Evolutionary conservation across 1,284 basidiomycete species (phyloP), one percentile per base, ranked within the genome.

Genomic region (Sparassis latifolia): DNA sequence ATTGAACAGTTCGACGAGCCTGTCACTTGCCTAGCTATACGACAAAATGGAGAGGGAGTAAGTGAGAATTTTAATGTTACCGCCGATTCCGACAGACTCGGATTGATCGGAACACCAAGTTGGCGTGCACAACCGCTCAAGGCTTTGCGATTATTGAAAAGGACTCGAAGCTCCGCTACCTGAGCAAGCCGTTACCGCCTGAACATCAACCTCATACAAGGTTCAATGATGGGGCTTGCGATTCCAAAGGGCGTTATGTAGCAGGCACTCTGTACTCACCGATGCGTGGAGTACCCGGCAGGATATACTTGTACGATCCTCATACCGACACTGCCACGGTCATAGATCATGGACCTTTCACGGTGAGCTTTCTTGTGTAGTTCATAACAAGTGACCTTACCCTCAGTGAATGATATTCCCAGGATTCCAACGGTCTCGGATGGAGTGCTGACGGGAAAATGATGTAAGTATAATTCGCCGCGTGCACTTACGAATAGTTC

Each of bases 201-300:
- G 61, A 70, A 28, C 66, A 77, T 41, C 57, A 58, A 28, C 61
- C 68, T 7, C 66, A 75, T 55, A 78, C 74, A 28, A 75, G 84
- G 43, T 85, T 86, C 68, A 86, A 86, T 62, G 83, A 86, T 59
- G 84, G 84, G 38, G 82, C 74, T 3, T 86, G 83, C 60, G 83
- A 86, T 58, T 73, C 68, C 54, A 66, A 72, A 56, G 84, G 84
- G 4, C 74, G 82, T 41, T 86, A 81, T 62, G 77, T 85, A 58
- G 79, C 80, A 40, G 84, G 83, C 33, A 82, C 82, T 1, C 62
- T 86, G 44, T 75, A 69, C 57, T 78, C 76, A 42, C 67, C 71
- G 56, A 69, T 76, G 45, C 72, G 69, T 39, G 66, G 65, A 28
- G 70, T 85, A 41, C 72, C 78, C 1, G 82, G 84, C 5, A 71